These are phyloP conservation scores for Monosporozyma siamensis DNA, from an alignment of 805 yeast species.

Conservation along the genomic window DNA sequence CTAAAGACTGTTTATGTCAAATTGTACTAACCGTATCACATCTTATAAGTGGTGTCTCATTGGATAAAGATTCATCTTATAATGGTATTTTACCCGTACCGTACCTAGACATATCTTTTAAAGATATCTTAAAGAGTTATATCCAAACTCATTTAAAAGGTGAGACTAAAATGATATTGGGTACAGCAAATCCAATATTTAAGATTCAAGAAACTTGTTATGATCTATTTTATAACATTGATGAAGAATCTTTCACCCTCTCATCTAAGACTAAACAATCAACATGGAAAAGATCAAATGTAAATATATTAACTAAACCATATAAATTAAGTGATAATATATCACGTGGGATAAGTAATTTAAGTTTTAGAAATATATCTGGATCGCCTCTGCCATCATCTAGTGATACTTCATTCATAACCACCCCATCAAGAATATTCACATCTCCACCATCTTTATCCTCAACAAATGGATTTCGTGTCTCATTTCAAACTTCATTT, in stretches of 20 bases:
- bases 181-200: slow-evolving; percentile 60
- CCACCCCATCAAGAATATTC: background rate
- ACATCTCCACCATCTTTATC: background rate
- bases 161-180: slow-evolving; percentile 39
- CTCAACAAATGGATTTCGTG: background rate
- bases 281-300: slow-evolving; percentile 4
- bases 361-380: background rate
- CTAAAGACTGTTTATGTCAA: slow-evolving; percentile 35
- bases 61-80: slow-evolving; percentile 24
- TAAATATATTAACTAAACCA: slow-evolving; percentile 1
- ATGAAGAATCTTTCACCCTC: slow-evolving; percentile 17
- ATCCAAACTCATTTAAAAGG: slow-evolving; percentile 20
- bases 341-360: background rate
- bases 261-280: slow-evolving; percentile 3
- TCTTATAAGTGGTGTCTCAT: slow-evolving; percentile 24
- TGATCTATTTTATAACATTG: slow-evolving; percentile 57
- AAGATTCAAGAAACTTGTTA: slow-evolving; percentile 44
- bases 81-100: slow-evolving; percentile 44
- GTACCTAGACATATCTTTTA: slow-evolving; percentile 49
- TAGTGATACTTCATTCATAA: background rate
- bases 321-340: background rate
- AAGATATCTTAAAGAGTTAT: slow-evolving; percentile 35
- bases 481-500: slow-evolving; percentile 13
- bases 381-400: background rate
- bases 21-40: slow-evolving; percentile 35